phyloP scores from a whole-genome alignment of 2,329 filamentous ascomycete genomes.

The Leptoxyphium fumago region DNA sequence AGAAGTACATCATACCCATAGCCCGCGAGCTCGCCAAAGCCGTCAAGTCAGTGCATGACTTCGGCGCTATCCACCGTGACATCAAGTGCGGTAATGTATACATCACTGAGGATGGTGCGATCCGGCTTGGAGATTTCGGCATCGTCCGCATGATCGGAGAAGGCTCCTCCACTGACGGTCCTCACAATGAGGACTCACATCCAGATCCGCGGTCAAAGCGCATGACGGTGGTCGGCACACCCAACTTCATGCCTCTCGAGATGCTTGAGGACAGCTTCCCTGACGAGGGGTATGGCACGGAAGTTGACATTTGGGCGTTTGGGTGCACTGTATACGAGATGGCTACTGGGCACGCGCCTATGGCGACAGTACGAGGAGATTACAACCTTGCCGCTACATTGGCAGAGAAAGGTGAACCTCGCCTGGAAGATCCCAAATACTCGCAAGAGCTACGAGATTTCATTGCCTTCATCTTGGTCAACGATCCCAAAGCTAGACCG shows the following conservation, averaged over 20 bases:
- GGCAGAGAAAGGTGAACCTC: conserved; percentile 41
- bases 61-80: conserved; percentile 51
- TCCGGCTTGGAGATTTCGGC: conserved; percentile 76
- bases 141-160: conserved; percentile 53
- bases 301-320: conserved; percentile 68
- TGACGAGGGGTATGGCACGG: conserved; percentile 33
- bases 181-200: not conserved
- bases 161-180: not conserved
- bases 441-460: conserved; percentile 54
- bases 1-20: conserved; percentile 49
- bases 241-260: conserved; percentile 78
- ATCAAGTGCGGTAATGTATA: conserved; percentile 64
- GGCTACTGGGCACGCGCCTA: conserved; percentile 62
- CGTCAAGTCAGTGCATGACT: conserved; percentile 47
- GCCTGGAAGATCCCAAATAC: conserved; percentile 57
- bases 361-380: conserved; percentile 26
- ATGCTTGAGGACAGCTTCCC: conserved; percentile 40
- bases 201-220: conserved; percentile 59
- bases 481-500: conserved; percentile 53
- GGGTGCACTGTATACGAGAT: conserved; percentile 71
- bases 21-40: conserved; percentile 48
- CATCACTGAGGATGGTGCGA: conserved; percentile 58
- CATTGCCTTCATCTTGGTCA: conserved; percentile 57
- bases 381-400: not conserved
- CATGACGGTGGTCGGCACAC: conserved; percentile 67